Conservation (phyloP, 352 stramenopile genomes). For the Globisporangium barbulae region DNA sequence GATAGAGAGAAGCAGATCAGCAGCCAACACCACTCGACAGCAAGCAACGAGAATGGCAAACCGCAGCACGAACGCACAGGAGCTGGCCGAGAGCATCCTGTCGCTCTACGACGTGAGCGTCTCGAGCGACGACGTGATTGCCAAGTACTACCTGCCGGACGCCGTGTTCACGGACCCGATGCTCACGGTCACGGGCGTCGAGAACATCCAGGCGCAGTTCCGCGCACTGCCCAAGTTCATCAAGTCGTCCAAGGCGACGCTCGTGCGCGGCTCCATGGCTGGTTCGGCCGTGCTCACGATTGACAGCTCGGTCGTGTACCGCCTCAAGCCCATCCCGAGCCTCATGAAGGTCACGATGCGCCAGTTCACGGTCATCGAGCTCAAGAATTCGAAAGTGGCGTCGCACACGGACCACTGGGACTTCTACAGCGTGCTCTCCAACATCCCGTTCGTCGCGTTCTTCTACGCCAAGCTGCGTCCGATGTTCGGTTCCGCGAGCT, state of each 20-base stretch:
- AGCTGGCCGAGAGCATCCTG: slow-evolving; percentile 75
- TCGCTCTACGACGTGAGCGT: slow-evolving; percentile 82
- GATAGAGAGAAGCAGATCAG: background rate
- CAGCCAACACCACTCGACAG: background rate
- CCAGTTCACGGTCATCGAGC: slow-evolving; percentile 81
- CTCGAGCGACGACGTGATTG: slow-evolving; percentile 63
- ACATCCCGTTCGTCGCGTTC: slow-evolving; percentile 74
- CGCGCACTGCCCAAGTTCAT: slow-evolving; percentile 74
- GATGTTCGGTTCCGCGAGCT: slow-evolving; percentile 65
- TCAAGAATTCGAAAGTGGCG: slow-evolving; percentile 75
- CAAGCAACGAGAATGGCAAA: slow-evolving; percentile 34
- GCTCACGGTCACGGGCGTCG: slow-evolving; percentile 63
- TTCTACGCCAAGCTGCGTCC: slow-evolving; percentile 79
- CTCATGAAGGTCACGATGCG: slow-evolving; percentile 70
- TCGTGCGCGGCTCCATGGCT: slow-evolving; percentile 82
- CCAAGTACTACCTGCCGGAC: slow-evolving; percentile 72
- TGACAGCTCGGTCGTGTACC: slow-evolving; percentile 73
- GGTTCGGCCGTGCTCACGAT: slow-evolving; percentile 76
- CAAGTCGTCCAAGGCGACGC: slow-evolving; percentile 69
- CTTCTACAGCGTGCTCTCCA: slow-evolving; percentile 78
- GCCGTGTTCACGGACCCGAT: slow-evolving; percentile 80
- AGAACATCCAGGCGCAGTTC: slow-evolving; percentile 87
- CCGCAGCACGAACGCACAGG: slow-evolving; percentile 67
- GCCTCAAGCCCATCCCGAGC: slow-evolving; percentile 70
- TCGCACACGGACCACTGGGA: slow-evolving; percentile 85